phyloP scores from a whole-genome alignment of 2,329 filamentous ascomycete genomes.

The Aspergillus vadensis region DNA sequence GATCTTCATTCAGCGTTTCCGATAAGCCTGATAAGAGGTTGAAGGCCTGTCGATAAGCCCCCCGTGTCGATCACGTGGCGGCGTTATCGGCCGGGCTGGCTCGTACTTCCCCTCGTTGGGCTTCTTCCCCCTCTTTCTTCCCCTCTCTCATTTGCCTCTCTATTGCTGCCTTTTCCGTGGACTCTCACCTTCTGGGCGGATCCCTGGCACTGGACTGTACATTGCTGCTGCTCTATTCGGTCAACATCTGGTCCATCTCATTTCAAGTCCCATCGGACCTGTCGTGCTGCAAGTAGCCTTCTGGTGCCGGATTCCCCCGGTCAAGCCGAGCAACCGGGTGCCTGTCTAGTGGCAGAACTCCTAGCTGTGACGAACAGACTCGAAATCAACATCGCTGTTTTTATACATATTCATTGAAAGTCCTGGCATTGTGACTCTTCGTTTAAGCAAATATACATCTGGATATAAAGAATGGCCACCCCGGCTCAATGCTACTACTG shows the following conservation, averaged over 20 bases:
- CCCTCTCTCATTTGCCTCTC: conserved; percentile 14
- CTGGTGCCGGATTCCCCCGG: conserved; percentile 1
- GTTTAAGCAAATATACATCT: not conserved
- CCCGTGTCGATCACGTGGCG: conserved; percentile 6
- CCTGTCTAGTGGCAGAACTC: conserved; percentile 8
- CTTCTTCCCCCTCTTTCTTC: conserved; percentile 21
- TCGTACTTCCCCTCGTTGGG: conserved; percentile 21
- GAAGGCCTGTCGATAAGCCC: not conserved
- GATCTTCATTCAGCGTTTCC: not conserved
- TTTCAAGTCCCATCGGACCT: conserved; percentile 1
- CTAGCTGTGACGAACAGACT: conserved; percentile 5
- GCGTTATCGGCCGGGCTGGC: conserved; percentile 8
- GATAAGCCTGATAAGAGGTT: not conserved
- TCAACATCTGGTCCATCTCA: conserved; percentile 1
- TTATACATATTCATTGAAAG: not conserved
- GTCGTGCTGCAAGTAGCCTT: conserved; percentile 9
- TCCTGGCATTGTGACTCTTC: not conserved
- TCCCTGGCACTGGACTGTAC: conserved; percentile 4
- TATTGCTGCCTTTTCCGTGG: conserved; percentile 5
- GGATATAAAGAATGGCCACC: conserved; percentile 68
- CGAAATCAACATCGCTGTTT: not conserved
- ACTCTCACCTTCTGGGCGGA: conserved; percentile 5
- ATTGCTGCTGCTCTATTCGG: conserved; percentile 7
- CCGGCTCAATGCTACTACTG: conserved; percentile 86
- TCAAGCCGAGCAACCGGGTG: conserved; percentile 3